A percentile compares a stretch with the other conserved stretches of the same genome.
Conservation (phyloP, 345 rosid species). For the Capsella bursapastoris region DNA sequence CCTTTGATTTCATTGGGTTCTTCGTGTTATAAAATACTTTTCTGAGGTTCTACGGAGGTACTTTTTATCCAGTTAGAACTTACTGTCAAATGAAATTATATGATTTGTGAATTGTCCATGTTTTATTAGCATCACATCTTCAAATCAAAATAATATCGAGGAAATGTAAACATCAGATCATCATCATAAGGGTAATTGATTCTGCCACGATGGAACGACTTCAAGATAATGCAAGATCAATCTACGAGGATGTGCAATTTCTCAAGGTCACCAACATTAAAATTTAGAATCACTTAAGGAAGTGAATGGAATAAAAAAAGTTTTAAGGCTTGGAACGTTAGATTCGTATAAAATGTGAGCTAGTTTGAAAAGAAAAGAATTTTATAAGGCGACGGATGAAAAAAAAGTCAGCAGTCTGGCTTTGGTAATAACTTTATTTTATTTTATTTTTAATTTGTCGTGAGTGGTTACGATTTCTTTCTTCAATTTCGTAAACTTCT, state of each 20-base stretch:
- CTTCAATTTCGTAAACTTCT: slow-evolving; percentile 19
- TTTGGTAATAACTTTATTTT: neutral
- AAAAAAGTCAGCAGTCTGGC: slow-evolving; percentile 24
- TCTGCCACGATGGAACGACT: neutral
- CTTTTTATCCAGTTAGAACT: neutral
- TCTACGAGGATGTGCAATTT: neutral
- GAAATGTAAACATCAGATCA: neutral
- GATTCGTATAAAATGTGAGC: slow-evolving; percentile 2
- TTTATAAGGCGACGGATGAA: neutral
- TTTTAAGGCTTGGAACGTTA: slow-evolving; percentile 6
- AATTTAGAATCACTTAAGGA: neutral
- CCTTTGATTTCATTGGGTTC: slow-evolving; percentile 6
- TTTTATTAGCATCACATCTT: neutral
- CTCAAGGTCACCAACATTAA: neutral
- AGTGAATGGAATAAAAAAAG: neutral
- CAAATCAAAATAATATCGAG: neutral
- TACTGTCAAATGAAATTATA: too few species aligned
- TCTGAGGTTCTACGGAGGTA: slow-evolving; percentile 1
- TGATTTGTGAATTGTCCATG: neutral
- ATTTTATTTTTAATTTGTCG: neutral
- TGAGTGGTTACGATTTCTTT: slow-evolving; percentile 42
- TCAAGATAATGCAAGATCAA: neutral
- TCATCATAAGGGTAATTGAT: neutral
- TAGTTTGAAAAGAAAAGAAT: neutral
- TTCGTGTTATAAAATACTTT: slow-evolving; percentile 19